phyloP scores from a whole-genome alignment of 176 grass and related monocot genomes.

The Aegilops tauschii region DNA sequence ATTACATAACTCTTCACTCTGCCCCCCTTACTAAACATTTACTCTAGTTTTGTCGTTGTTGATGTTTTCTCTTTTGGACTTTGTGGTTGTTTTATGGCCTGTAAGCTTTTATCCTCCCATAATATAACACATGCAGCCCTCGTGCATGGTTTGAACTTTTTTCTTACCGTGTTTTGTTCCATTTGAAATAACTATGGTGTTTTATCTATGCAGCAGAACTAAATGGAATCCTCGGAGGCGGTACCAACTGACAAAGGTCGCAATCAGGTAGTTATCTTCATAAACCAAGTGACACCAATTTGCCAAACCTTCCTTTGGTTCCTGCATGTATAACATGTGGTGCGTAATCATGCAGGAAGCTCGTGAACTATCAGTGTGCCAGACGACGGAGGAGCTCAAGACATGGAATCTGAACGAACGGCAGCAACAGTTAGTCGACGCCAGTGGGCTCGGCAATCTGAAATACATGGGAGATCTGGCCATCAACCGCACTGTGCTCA shows the following conservation, averaged over 20 bases:
- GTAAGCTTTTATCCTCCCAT: no score
- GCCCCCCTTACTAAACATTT: not conserved
- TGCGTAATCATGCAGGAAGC: not conserved
- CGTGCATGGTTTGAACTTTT: not conserved
- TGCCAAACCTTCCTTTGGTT: not conserved
- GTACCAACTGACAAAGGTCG: not conserved
- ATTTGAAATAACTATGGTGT: not conserved
- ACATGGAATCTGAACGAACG: conserved; percentile 28
- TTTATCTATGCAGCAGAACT: not conserved
- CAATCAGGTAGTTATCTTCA: not conserved
- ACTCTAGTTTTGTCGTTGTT: not conserved
- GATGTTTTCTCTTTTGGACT: no score
- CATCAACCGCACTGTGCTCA: not conserved
- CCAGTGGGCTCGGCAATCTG: conserved; percentile 23
- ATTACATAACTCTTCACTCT: not conserved
- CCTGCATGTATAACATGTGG: not conserved
- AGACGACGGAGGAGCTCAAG: not conserved
- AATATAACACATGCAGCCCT: no score
- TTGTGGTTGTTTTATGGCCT: no score
- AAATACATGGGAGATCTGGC: not conserved
- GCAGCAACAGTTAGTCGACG: conserved; percentile 18
- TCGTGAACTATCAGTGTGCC: not conserved
- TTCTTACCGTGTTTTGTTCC: not conserved
- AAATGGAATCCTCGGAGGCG: not conserved
- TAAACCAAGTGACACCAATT: conserved; percentile 5